phyloP scores from a whole-genome alignment of 768 basidiomycete species.

The Tylopilus plumbeoviolaceoides region DNA sequence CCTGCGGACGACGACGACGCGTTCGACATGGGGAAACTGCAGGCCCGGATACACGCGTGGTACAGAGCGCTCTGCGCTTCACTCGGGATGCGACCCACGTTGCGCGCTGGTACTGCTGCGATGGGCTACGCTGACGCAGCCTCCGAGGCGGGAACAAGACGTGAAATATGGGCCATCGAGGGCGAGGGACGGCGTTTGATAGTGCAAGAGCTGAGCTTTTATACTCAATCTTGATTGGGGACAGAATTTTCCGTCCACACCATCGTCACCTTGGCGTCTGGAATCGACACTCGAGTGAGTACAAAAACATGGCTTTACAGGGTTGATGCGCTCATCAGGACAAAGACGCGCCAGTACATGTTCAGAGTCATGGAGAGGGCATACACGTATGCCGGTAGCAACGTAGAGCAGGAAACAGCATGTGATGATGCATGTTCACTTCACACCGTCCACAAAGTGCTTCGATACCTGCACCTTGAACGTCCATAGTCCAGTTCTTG shows the following conservation, averaged over 20 bases:
- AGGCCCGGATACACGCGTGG: constrained; percentile 80
- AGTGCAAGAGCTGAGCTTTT: constrained; percentile 19
- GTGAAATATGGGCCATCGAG: constrained; percentile 12
- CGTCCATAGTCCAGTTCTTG: no score
- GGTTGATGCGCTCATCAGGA: no score
- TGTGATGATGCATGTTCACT: not conserved
- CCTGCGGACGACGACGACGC: constrained; percentile 33
- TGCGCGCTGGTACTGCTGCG: constrained; percentile 23
- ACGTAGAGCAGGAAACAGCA: constrained; percentile 2
- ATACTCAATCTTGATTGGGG: not conserved
- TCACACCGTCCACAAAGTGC: not conserved
- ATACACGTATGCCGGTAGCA: not conserved
- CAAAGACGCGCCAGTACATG: no score
- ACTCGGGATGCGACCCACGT: constrained; percentile 59
- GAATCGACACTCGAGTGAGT: no score
- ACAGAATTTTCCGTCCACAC: no score
- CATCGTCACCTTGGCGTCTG: no score
- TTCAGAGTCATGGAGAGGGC: not conserved
- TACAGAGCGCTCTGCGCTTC: constrained; percentile 85
- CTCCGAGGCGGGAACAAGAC: not conserved
- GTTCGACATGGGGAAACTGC: constrained; percentile 66
- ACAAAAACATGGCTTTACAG: no score
- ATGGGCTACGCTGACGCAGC: not conserved
- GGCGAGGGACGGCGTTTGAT: constrained; percentile 3
- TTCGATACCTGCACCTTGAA: constrained; percentile 9